Evolutionary conservation across 306 rosid genomes (phyloP), one percentile per base, ranked within the genome.

Genomic region (Calophaca sinica): DNA sequence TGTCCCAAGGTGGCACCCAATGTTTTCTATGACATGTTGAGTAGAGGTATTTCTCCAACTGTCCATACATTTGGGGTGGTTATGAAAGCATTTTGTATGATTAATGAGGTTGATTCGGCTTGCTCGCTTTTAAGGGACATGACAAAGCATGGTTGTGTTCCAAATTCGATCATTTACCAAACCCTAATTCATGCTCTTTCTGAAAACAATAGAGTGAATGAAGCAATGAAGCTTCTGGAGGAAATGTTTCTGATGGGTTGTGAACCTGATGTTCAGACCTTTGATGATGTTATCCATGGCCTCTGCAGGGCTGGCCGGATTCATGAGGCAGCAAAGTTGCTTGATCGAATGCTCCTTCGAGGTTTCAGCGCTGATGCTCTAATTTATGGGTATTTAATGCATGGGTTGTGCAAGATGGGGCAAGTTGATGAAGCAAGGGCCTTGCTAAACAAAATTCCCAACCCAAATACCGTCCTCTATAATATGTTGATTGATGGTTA

Each of bases 201-300:
- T 15, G 84, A 80, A 80, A 91, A 63, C 76, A 84, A 86, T 32
- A 82, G 86, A 58, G 93, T 86, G 45, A 86, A 52, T 80, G 97
- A 94, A 60, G 96, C 96, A 1, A n/a, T 79, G 83, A 84, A 36
- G 64, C 89, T 94, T 45, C 80, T 94, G 67, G 97, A 92, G 75
- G 98, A 94, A 75, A 91, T 94, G 98, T 81, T 88, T 79, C 74
- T 92, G 80, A 94, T 94, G 97, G 93, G 96, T 12, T 94, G 98
- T 73, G 62, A 83, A 62, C 97, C 97, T 68, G 97, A 94, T 78
- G 96, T 92, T 70, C 89, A 88, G 88, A 94, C 98, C 69, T 84
- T 94, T 74, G 87, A 88, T 78, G 96, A 94, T 85, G 85, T 90
- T 60, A 85, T 91, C 71, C 87, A 81, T 76, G 98, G 90, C 51